Base-by-base conservation (phyloP, 345 rosid species). In the Triadica sebifera region DNA sequence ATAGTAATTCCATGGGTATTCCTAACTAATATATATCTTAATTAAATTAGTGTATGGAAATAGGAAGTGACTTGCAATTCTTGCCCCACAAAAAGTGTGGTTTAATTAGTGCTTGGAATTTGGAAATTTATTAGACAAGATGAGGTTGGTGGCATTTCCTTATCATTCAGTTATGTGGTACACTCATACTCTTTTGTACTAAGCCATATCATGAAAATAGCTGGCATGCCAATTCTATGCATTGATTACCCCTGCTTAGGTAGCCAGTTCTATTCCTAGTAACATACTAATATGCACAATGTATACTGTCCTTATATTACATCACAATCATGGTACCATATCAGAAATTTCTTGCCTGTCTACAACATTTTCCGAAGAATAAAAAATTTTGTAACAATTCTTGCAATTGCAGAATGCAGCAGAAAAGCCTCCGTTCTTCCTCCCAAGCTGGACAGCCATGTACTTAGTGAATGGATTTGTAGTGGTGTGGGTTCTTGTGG, bases 361-460 rank as follows among this genome's bases (percentile, higher is more conserved):
- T 19, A 55, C 2, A 1, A 29, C 34, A 29, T 29, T 29, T n/a
- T 29, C 34, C 34, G 34, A 29, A 29, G 34, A 29, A 29, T 29
- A 29, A 29, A 29, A 29, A 29, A 29, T 1, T 29, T 29, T 29
- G 34, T 29, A 29, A 29, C 34, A 19, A 16, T 74, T 25, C 6
- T 74, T 74, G 17, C 25, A 56, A 57, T 73, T 38, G 66, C 74
- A 78, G 82, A 75, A 79, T 70, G 82, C 82, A 25, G 79, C 75
- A 3, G 82, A 79, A 79, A 79, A 79, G 75, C 82, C 79, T 34
- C 82, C 82, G 0, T 45, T 50, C 41, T 79, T 79, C 75, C 45
- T 79, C 8, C 82, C 79, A 10, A 75, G 73, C 69, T 79, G 82
- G 82, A 75, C 82, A 22, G 82, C 79, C 46, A 70, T 79, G 79